Conservation (phyloP, 805 yeast genomes). For the Wickerhamiella vanderwaltii region DNA sequence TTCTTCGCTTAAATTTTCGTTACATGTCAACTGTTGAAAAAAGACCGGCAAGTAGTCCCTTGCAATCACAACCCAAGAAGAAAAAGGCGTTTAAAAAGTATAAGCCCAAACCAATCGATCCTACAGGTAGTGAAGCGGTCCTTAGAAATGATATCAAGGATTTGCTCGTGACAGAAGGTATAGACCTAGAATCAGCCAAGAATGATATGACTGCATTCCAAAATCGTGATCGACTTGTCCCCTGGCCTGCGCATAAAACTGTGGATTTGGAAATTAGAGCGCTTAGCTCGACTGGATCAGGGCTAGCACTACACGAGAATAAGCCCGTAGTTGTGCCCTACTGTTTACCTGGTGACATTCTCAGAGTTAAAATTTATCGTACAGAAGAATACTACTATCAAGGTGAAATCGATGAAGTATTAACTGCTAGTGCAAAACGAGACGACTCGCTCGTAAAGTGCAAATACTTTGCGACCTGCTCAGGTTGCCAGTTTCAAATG, state of each 20-base stretch:
- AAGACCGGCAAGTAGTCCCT: not conserved
- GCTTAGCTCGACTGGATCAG: conserved; percentile 76
- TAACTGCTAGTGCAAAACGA: conserved; percentile 33
- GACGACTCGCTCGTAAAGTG: conserved; percentile 56
- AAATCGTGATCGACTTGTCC: conserved; percentile 34
- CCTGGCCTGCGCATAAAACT: conserved; percentile 40
- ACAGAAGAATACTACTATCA: conserved; percentile 66
- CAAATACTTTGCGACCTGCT: conserved; percentile 80
- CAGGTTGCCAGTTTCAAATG: conserved; percentile 90
- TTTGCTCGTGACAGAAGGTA: conserved; percentile 35
- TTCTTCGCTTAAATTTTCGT: conserved; percentile 8
- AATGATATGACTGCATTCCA: conserved; percentile 58
- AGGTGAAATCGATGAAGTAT: conserved; percentile 52
- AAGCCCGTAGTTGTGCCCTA: conserved; percentile 78
- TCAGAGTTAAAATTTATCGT: conserved; percentile 57
- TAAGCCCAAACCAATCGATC: conserved; percentile 51
- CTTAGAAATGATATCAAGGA: conserved; percentile 60
- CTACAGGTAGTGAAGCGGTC: conserved; percentile 72
- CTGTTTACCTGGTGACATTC: conserved; percentile 76
- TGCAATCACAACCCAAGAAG: conserved; percentile 1
- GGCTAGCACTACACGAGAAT: conserved; percentile 56
- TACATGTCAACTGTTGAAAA: conserved; percentile 9
- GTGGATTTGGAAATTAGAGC: conserved; percentile 49
- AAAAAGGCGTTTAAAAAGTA: conserved; percentile 31
- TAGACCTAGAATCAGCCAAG: conserved; percentile 34